Evolutionary conservation across 2,329 filamentous ascomycete genomes (phyloP).

Genomic region (Diplodia intermedia): DNA sequence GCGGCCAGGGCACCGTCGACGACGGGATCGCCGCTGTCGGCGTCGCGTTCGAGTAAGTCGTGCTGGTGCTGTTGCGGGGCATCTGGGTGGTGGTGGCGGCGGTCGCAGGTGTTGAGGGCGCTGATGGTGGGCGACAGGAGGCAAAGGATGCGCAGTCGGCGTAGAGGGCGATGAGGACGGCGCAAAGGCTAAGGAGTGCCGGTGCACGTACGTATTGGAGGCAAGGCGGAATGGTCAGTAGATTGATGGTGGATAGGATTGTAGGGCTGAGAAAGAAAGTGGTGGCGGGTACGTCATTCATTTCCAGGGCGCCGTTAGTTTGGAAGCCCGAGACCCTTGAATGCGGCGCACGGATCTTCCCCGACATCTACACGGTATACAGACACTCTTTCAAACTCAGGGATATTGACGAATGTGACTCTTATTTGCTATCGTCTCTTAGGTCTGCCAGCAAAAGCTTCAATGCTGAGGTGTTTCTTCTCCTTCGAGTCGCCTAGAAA

Average conservation of each 20-base stretch:
- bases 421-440: background rate
- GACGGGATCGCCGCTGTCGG: slow-evolving; percentile 47
- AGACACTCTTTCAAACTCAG: background rate
- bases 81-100: slow-evolving; percentile 35
- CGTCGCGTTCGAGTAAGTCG: slow-evolving; percentile 36
- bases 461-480: background rate
- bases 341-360: background rate
- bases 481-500: background rate
- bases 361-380: background rate
- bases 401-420: background rate
- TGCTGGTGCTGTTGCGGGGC: slow-evolving; percentile 41
- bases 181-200: slow-evolving; percentile 9
- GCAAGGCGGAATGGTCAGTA: background rate
- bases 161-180: slow-evolving; percentile 13
- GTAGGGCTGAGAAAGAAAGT: slow-evolving; percentile 26
- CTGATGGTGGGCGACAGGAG: background rate
- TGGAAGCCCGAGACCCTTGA: background rate
- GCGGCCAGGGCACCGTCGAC: slow-evolving; percentile 51
- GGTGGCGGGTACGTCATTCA: slow-evolving; percentile 30
- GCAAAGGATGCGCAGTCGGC: background rate
- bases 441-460: background rate
- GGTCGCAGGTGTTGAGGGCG: background rate
- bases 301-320: slow-evolving; percentile 5
- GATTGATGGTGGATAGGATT: background rate
- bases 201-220: background rate